These are phyloP conservation scores for Xylaria sp. DNA, from an alignment of 2,329 filamentous ascomycete genomes.

Conservation along the genomic window DNA sequence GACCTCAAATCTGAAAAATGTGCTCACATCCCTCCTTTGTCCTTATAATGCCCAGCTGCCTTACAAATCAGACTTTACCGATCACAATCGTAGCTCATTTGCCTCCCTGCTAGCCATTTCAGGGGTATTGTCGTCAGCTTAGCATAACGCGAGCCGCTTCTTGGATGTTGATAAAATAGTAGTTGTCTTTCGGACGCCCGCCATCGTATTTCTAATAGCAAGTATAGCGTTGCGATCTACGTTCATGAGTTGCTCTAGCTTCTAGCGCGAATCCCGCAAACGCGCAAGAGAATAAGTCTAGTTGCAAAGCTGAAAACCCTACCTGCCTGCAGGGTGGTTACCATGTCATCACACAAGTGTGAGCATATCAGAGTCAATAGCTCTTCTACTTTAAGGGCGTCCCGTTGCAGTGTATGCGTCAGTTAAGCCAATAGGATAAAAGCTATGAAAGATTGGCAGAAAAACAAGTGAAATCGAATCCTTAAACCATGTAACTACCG, in stretches of 20 bases:
- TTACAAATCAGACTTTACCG: neutral
- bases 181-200: no score
- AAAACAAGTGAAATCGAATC: slow-evolving; percentile 12
- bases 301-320: no score
- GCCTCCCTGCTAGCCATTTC: neutral
- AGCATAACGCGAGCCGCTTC: no score
- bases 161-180: no score
- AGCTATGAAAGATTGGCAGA: slow-evolving; percentile 14
- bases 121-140: neutral
- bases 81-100: neutral
- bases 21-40: neutral
- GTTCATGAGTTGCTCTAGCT: no score
- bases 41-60: neutral
- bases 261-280: no score
- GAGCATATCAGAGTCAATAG: neutral
- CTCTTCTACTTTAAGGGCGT: slow-evolving; percentile 2
- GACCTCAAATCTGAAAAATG: neutral
- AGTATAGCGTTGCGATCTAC: no score
- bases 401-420: neutral
- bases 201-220: no score
- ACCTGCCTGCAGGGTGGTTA: no score
- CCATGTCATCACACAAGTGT: neutral
- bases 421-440: neutral
- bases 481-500: neutral
- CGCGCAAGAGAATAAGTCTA: no score